These are phyloP conservation scores for Yarrowia alimentaria DNA, from an alignment of 805 yeast species.

Conservation along the genomic window DNA sequence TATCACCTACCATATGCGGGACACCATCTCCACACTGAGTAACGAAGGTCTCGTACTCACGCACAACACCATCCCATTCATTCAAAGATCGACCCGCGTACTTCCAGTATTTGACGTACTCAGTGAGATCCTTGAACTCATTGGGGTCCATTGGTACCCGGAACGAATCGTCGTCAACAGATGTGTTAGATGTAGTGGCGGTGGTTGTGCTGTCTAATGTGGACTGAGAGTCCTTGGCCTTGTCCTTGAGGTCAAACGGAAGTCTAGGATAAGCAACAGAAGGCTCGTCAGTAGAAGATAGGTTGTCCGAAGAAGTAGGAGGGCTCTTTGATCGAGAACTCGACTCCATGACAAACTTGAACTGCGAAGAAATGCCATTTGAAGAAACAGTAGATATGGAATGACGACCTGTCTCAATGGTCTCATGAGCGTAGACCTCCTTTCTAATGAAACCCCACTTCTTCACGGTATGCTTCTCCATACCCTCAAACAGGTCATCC, in stretches of 20 bases:
- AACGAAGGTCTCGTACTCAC: conserved; percentile 42
- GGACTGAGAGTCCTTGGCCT: conserved; percentile 20
- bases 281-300: not conserved
- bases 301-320: conserved; percentile 1
- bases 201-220: not conserved
- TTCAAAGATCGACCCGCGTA: conserved; percentile 43
- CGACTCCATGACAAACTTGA: conserved; percentile 26
- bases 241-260: conserved; percentile 23
- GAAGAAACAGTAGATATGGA: not conserved
- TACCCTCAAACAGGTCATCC: conserved; percentile 29
- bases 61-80: conserved; percentile 43
- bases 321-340: conserved; percentile 14
- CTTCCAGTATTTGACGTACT: conserved; percentile 39
- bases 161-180: conserved; percentile 18
- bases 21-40: conserved; percentile 7
- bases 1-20: conserved; percentile 24
- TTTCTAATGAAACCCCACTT: conserved; percentile 9
- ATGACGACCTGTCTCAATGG: not conserved
- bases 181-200: conserved; percentile 12
- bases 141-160: conserved; percentile 2
- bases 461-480: not conserved
- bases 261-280: conserved; percentile 11
- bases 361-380: conserved; percentile 3
- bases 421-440: conserved; percentile 10
- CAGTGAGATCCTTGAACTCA: conserved; percentile 25